Evolutionary conservation across 352 stramenopile genomes (phyloP).

Genomic region (Pythium folliculosum): DNA sequence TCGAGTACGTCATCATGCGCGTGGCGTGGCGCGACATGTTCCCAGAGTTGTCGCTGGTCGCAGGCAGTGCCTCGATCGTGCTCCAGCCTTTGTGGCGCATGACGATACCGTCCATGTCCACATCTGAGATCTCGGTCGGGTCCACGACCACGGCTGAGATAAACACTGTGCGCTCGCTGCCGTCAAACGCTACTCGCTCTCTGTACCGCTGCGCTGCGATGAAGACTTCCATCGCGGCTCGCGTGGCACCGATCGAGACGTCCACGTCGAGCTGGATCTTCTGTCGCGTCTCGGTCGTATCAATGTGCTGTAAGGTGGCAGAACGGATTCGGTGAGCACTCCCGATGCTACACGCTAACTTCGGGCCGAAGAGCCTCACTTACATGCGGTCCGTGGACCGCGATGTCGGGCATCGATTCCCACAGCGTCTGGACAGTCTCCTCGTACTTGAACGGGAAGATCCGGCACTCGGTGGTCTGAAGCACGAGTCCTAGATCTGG

Average conservation of each 20-base stretch:
- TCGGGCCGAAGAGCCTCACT: no score
- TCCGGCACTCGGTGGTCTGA: constrained; percentile 8
- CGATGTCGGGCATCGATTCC: background rate
- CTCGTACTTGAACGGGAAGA: constrained; percentile 18
- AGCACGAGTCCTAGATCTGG: constrained; percentile 6
- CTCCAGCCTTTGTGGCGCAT: constrained; percentile 16
- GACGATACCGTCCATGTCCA: constrained; percentile 13
- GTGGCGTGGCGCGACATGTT: background rate
- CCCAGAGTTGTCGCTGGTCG: background rate
- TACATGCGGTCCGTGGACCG: background rate
- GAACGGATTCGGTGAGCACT: background rate
- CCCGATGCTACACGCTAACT: background rate
- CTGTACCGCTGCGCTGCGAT: background rate
- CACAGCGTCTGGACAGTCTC: constrained; percentile 9
- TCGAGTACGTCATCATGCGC: background rate
- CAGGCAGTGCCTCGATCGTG: constrained; percentile 1
- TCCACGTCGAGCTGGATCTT: constrained; percentile 7
- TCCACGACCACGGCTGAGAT: constrained; percentile 4
- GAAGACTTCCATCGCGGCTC: background rate
- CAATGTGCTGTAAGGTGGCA: background rate
- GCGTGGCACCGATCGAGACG: background rate
- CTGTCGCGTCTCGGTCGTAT: background rate
- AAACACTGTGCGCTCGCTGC: background rate
- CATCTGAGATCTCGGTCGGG: constrained; percentile 8
- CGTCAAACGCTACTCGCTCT: background rate